Conservation (phyloP, 2,329 filamentous ascomycete species). For the Xylariaceae sp. region DNA sequence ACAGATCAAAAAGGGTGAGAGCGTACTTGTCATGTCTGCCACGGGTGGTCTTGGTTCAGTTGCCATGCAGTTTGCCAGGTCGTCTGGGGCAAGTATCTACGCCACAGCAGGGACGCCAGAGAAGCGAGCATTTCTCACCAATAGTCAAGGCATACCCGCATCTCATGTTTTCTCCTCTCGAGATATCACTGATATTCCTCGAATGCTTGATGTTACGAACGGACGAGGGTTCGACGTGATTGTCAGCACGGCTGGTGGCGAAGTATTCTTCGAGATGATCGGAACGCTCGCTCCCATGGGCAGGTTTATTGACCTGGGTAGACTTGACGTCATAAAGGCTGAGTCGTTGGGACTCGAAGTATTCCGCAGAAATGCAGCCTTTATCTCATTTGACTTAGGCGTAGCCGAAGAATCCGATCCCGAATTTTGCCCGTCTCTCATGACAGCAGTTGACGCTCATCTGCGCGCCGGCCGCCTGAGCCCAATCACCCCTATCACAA, state of each 20-base stretch:
- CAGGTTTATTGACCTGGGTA: conserved; percentile 7
- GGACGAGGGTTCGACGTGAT: conserved; percentile 8
- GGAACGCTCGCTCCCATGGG: conserved; percentile 1
- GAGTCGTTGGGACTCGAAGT: conserved; percentile 1
- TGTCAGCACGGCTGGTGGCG: conserved; percentile 1
- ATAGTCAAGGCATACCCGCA: background rate
- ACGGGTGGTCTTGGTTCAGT: conserved; percentile 42
- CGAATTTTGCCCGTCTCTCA: no score
- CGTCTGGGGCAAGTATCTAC: conserved; percentile 39
- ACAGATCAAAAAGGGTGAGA: conserved; percentile 3
- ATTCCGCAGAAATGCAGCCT: conserved; percentile 7
- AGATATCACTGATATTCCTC: background rate
- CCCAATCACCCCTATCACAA: conserved; percentile 4
- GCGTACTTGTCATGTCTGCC: conserved; percentile 23
- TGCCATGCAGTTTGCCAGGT: conserved; percentile 38
- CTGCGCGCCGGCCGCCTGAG: no score
- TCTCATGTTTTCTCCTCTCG: conserved; percentile 3
- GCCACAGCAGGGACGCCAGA: conserved; percentile 6
- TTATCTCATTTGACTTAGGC: conserved; percentile 7
- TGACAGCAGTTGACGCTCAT: no score
- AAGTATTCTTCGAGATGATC: conserved; percentile 6
- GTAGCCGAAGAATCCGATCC: no score
- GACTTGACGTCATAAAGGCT: conserved; percentile 2
- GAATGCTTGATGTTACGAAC: background rate
- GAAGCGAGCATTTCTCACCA: background rate